phyloP scores from a whole-genome alignment of 176 grass and related monocot genomes.

The Neostapfia colusana region DNA sequence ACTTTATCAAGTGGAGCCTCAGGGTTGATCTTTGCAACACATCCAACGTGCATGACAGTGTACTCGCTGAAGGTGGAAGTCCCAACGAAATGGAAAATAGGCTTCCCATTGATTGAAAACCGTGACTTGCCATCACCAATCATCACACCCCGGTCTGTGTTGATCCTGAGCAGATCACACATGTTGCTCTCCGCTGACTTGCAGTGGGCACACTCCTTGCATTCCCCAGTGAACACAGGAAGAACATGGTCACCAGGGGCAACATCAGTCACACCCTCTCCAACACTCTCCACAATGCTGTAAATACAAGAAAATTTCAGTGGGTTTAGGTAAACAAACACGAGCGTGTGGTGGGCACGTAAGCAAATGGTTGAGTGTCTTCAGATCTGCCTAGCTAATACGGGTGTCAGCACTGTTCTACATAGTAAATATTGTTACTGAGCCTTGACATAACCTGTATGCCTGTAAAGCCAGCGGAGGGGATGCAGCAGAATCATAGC shows the following conservation, averaged over 20 bases:
- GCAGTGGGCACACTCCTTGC: constrained; percentile 80
- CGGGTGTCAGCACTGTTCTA: not conserved
- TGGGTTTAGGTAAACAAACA: not conserved
- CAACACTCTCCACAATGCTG: constrained; percentile 89
- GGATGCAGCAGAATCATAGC: too few relatives aligned
- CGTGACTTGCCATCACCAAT: constrained; percentile 59
- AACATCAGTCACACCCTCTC: constrained; percentile 76
- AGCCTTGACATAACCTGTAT: not conserved
- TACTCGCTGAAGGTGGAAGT: constrained; percentile 95
- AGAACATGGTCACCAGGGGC: constrained; percentile 88
- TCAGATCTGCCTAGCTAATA: not conserved
- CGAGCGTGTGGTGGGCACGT: not conserved
- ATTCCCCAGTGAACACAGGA: constrained; percentile 89
- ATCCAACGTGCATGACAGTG: constrained; percentile 74
- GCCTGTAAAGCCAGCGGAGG: not conserved
- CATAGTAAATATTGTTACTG: not conserved
- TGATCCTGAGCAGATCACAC: constrained; percentile 84
- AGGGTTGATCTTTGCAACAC: constrained; percentile 84
- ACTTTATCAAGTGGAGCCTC: constrained; percentile 79
- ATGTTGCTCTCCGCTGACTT: constrained; percentile 82
- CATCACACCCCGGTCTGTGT: constrained; percentile 79
- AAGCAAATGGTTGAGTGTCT: not conserved
- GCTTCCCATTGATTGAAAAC: constrained; percentile 73
- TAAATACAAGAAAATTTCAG: constrained; percentile 17
- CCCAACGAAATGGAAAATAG: constrained; percentile 79